Evolutionary conservation across 2,329 filamentous ascomycete genomes (phyloP).

Genomic region (Dactylella cylindrospora): DNA sequence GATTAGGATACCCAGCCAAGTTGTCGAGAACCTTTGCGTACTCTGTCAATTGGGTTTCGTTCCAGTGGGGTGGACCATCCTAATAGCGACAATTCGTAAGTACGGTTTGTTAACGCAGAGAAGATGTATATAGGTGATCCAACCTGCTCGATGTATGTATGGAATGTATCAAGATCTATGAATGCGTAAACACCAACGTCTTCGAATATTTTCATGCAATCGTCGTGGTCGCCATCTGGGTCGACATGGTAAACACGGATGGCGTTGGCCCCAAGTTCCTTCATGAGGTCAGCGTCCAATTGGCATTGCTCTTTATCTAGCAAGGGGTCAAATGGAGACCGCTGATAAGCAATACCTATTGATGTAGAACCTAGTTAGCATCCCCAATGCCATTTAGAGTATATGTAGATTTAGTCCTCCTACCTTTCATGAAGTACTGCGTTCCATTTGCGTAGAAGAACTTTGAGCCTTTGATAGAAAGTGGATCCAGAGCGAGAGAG

Average conservation of each 20-base stretch:
- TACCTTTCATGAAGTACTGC: slow-evolving; percentile 84
- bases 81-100: slow-evolving; percentile 15
- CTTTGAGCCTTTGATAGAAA: slow-evolving; percentile 56
- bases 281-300: slow-evolving; percentile 75
- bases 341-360: slow-evolving; percentile 72
- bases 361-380: slow-evolving; percentile 26
- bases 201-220: slow-evolving; percentile 77
- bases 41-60: slow-evolving; percentile 66
- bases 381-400: no score
- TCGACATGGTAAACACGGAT: slow-evolving; percentile 90
- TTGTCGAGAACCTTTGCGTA: slow-evolving; percentile 74
- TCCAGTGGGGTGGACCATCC: slow-evolving; percentile 67
- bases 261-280: slow-evolving; percentile 75
- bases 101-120: slow-evolving; percentile 12
- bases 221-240: slow-evolving; percentile 67
- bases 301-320: slow-evolving; percentile 73
- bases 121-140: slow-evolving; percentile 46
- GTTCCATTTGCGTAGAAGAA: slow-evolving; percentile 79
- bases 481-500: slow-evolving; percentile 28
- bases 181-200: slow-evolving; percentile 81
- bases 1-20: slow-evolving; percentile 75
- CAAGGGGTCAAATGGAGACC: slow-evolving; percentile 69
- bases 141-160: slow-evolving; percentile 67
- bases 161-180: slow-evolving; percentile 77
- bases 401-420: slow-evolving; percentile 25